These are phyloP conservation scores for Lactifluus subvellereus DNA, from an alignment of 768 basidiomycete species.

Conservation along the genomic window DNA sequence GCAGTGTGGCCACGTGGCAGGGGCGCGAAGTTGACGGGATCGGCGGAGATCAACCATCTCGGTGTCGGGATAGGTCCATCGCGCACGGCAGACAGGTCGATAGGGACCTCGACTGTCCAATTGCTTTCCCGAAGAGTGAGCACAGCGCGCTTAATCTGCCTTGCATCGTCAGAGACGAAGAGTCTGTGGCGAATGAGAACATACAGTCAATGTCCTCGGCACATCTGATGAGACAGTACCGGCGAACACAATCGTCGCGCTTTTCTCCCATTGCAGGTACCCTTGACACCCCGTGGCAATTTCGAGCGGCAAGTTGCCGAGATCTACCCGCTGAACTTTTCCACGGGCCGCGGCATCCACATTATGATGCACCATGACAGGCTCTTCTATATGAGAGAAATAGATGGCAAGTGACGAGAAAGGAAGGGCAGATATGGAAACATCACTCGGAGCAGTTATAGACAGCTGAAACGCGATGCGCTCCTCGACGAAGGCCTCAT, in stretches of 20 bases:
- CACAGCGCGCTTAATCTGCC: slow-evolving; percentile 40
- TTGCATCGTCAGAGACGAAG: slow-evolving; percentile 4
- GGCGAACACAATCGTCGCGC: slow-evolving; percentile 48
- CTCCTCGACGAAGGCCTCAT: slow-evolving; percentile 54
- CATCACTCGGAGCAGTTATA: slow-evolving; percentile 46
- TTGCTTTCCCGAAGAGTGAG: slow-evolving; percentile 50
- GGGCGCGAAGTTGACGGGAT: slow-evolving; percentile 49
- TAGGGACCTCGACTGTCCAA: slow-evolving; percentile 65
- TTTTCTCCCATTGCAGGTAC: slow-evolving; percentile 54
- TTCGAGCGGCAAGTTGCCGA: slow-evolving; percentile 37
- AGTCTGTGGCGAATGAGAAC: slow-evolving; percentile 22
- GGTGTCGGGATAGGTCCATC: slow-evolving; percentile 31
- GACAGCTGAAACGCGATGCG: slow-evolving; percentile 69
- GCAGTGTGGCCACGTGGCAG: slow-evolving; percentile 43
- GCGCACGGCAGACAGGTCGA: slow-evolving; percentile 39
- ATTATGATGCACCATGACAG: slow-evolving; percentile 48
- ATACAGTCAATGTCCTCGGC: slow-evolving; percentile 51
- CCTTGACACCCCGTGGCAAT: slow-evolving; percentile 31
- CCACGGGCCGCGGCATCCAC: slow-evolving; percentile 14
- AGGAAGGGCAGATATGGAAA: slow-evolving; percentile 50
- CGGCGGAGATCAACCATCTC: slow-evolving; percentile 54
- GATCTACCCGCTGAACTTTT: slow-evolving; percentile 39
- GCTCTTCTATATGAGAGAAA: slow-evolving; percentile 46
- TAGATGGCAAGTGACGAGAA: slow-evolving; percentile 55
- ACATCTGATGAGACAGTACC: slow-evolving; percentile 51